phyloP scores from a whole-genome alignment of 2,329 filamentous ascomycete species.

The Rhinocladiella similis region DNA sequence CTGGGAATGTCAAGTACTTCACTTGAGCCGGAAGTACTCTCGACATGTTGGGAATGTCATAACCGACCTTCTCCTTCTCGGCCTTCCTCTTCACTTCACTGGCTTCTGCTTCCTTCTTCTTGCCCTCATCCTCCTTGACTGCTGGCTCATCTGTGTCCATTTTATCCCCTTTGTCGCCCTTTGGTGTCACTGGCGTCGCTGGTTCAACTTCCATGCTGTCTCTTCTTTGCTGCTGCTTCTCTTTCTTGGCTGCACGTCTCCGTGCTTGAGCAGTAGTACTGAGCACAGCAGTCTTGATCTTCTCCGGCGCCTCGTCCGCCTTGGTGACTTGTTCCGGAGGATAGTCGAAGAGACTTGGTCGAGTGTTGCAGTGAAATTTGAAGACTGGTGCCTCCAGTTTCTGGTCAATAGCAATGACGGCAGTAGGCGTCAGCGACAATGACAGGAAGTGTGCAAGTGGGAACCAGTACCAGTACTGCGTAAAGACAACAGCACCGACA shows the following conservation, averaged over 20 bases:
- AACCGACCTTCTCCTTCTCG: constrained; percentile 95
- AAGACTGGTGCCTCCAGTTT: constrained; percentile 90
- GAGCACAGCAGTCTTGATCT: constrained; percentile 92
- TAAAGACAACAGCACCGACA: constrained; percentile 96
- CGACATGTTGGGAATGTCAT: constrained; percentile 96
- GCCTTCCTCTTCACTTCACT: constrained; percentile 78
- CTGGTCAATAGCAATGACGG: constrained; percentile 91
- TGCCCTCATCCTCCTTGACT: constrained; percentile 65
- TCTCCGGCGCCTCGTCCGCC: constrained; percentile 85
- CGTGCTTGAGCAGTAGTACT: constrained; percentile 97
- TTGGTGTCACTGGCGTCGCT: constrained; percentile 68
- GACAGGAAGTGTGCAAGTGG: constrained; percentile 97
- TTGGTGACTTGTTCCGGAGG: constrained; percentile 96
- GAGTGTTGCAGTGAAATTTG: constrained; percentile 93
- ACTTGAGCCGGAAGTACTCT: constrained; percentile 88
- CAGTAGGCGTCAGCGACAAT: constrained; percentile 92
- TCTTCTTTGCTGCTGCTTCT: constrained; percentile 79
- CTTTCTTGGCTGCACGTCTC: constrained; percentile 90
- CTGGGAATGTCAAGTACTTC: constrained; percentile 91
- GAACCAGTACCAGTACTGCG: constrained; percentile 99
- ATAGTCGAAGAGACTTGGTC: constrained; percentile 95
- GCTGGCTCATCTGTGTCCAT: constrained; percentile 67
- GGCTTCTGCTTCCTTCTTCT: constrained; percentile 53
- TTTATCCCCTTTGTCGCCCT: constrained; percentile 61
- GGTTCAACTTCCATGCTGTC: constrained; percentile 96